Evolutionary conservation across 2,329 filamentous ascomycete species (phyloP), one percentile per base, ranked within the genome.

Genomic region (Cladobotryum mycophilum): DNA sequence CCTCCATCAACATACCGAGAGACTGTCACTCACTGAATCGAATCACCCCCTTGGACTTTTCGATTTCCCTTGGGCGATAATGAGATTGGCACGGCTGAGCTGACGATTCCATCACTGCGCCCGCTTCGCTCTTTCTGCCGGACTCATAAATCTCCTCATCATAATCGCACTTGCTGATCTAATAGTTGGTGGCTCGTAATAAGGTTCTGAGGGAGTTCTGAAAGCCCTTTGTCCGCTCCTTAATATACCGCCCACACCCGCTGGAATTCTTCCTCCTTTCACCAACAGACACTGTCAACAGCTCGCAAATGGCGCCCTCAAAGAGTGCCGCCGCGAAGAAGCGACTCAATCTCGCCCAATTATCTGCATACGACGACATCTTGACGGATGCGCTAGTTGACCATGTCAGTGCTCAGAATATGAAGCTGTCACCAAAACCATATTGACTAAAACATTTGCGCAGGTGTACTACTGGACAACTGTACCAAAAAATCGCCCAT

Each of bases 401-500:
- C 70, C 89, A 92, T 73, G 92, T 96, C 79, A 71, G 87, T 79
- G 34, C 53, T 53, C 45, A 41, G 7, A 42, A 17, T 35, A 44
- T n/a, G 17, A 15, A 25, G n/a, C 15, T 15, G n/a, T n/a, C 5
- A 41, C 22, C 41, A n/a, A 13, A 30, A 11, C 25, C 36, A 25
- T 7, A 14, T 33, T 17, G 41, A 33, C 41, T 38, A 43, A 53
- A 53, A 54, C 45, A 65, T 53, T 45, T 53, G 7, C 45, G 53
- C 59, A 96, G 92, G 86, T 89, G 9, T 96, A 88, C 70, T 99
- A 93, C 75, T 97, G 93, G 92, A 92, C 92, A 5, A 88, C 82
- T 4, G 96, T 96, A 53, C 91, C 92, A 57, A 99, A 99, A 71
- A 96, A 97, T 63, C 85, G 88, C 54, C 84, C 82, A 50, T 89